phyloP scores from a whole-genome alignment of 352 stramenopile genomes.

The Pythium apleroticum region DNA sequence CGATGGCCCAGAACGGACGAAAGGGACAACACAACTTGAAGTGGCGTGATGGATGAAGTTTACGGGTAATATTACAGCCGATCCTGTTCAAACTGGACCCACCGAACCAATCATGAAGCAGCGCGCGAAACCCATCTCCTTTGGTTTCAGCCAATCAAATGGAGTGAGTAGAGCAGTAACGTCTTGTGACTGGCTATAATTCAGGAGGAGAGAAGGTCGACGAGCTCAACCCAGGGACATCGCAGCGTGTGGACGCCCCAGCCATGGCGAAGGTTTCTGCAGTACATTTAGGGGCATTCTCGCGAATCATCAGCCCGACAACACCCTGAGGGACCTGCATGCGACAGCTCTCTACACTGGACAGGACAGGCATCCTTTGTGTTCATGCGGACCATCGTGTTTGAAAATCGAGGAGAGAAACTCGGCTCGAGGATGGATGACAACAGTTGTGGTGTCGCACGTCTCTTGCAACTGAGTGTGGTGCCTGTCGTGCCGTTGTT shows the following conservation, averaged over 20 bases:
- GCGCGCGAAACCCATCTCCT: slow-evolving; percentile 16
- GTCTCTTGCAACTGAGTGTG: slow-evolving; percentile 3
- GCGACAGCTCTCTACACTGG: too few species aligned
- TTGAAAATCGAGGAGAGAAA: not conserved
- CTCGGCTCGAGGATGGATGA: not conserved
- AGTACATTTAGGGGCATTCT: not conserved
- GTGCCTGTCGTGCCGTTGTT: slow-evolving; percentile 6
- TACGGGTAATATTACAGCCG: slow-evolving; percentile 13
- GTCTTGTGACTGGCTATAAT: too few species aligned
- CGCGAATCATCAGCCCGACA: too few species aligned
- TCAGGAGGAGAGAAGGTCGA: too few species aligned
- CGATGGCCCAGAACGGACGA: not conserved
- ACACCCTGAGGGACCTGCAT: too few species aligned
- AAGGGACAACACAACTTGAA: slow-evolving; percentile 19
- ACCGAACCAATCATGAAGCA: slow-evolving; percentile 16
- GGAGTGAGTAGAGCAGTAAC: too few species aligned
- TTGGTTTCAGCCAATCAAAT: not conserved
- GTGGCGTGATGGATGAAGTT: slow-evolving; percentile 14
- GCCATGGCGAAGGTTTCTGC: not conserved
- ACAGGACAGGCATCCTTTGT: too few species aligned
- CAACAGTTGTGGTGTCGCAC: not conserved
- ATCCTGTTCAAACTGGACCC: slow-evolving; percentile 18
- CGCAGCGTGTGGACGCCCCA: too few species aligned
- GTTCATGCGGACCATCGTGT: too few species aligned
- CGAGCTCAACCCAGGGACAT: too few species aligned